These are phyloP conservation scores for Fusarium sarcochroum DNA, from an alignment of 2,329 filamentous ascomycete species.

Conservation along the genomic window DNA sequence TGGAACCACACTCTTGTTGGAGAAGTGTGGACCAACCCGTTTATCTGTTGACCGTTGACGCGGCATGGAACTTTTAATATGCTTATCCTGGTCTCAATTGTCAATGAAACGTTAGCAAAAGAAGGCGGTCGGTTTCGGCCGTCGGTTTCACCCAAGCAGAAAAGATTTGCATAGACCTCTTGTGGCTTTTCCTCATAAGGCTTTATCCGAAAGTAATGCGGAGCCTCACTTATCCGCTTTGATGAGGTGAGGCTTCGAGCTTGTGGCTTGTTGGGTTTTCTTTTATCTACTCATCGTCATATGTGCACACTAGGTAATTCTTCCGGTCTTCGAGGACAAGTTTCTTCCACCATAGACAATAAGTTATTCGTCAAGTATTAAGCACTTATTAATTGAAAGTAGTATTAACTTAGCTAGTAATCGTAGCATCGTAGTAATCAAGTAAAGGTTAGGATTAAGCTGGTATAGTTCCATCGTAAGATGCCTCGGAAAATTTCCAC, in stretches of 20 bases:
- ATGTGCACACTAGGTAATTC: background rate
- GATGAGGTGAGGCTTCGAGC: background rate
- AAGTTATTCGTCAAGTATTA: background rate
- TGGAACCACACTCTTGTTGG: background rate
- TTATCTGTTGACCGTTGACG: background rate
- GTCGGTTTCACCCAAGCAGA: slow-evolving; percentile 4
- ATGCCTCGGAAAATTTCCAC: background rate
- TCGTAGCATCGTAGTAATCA: no score
- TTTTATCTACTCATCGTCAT: no score
- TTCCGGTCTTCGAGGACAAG: background rate
- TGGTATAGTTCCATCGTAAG: background rate
- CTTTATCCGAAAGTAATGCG: background rate
- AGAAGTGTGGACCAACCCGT: background rate
- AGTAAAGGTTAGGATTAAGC: background rate
- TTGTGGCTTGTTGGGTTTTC: background rate
- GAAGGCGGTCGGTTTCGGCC: background rate
- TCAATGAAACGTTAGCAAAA: background rate
- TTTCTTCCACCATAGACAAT: background rate
- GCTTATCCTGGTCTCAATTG: slow-evolving; percentile 1
- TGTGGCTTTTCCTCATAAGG: background rate
- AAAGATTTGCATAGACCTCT: background rate
- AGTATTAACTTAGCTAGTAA: no score
- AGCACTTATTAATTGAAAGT: background rate
- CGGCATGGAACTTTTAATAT: background rate
- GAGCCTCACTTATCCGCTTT: background rate